Evolutionary conservation across 2,329 filamentous ascomycete species (phyloP), one percentile per base, ranked within the genome.

Genomic region (Escovopsis sp.): DNA sequence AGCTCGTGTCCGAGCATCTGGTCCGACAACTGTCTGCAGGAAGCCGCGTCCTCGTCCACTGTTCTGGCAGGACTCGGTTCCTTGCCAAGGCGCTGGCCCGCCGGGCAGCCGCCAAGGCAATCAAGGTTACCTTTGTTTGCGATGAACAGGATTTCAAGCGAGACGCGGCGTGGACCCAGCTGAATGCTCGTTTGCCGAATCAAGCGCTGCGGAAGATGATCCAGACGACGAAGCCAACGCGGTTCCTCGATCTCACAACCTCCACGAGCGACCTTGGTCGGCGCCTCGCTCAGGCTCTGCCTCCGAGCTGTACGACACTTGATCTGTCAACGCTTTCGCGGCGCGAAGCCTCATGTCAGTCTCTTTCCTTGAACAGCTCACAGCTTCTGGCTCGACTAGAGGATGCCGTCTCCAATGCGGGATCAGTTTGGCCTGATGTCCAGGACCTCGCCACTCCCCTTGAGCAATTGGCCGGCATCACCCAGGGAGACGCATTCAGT

Each of bases 1-100:
- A 47, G 39, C 39, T 44, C n/a, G 38, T 47, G 15, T 42, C 45
- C 12, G 18, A 28, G 33, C 33, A 42, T 18, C 12, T 47, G 34
- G 15, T 44, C 26, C n/a, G 39, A 12, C 36, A n/a, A 4, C 18
- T 47, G 18, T 23, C 42, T 8, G 18, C 42, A 19, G 39, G 42
- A 9, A 42, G 40, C 42, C 35, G 40, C 41, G 11, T 47, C 2
- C 36, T 47, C 5, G 18, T 47, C n/a, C 39, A 42, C 36, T 35
- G 34, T 28, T 42, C 42, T 5, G 26, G 26, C 18, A 40, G 42
- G 23, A 38, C 44, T 35, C 42, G 42, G 8, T 32, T 44, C 35
- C 30, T 47, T 18, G 34, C 38, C 4, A 28, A 38, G 18, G 41
- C 44, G 18, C 34, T 46, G n/a, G 33, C 41, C 11, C 38, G 35